phyloP scores from a whole-genome alignment of 139 green algal genomes.

The Coelastrella sp. region DNA sequence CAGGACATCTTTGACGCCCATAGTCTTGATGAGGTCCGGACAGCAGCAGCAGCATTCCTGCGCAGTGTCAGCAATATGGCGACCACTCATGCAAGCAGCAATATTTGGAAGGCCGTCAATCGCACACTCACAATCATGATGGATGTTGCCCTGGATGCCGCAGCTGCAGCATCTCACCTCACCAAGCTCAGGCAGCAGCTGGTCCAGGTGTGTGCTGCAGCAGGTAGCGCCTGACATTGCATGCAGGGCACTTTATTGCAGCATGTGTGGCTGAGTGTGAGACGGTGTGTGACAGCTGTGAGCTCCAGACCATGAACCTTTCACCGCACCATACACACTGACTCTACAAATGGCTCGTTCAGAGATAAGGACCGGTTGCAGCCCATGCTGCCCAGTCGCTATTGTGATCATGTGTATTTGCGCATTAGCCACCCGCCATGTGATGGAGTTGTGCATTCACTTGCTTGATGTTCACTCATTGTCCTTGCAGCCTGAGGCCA shows the following conservation, averaged over 20 bases:
- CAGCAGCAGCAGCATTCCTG: conserved; percentile 42
- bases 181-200: conserved; percentile 4
- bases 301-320: too few relatives aligned
- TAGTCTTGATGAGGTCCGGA: conserved; percentile 52
- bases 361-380: too few relatives aligned
- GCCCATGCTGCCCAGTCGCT: too few relatives aligned
- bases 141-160: conserved; percentile 1
- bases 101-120: conserved; percentile 1
- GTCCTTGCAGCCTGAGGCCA: not conserved
- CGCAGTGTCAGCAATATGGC: conserved; percentile 36
- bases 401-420: too few relatives aligned
- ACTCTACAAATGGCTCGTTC: too few relatives aligned
- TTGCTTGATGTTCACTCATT: not conserved
- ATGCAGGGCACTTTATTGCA: not conserved
- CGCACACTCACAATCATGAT: not conserved
- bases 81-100: not conserved
- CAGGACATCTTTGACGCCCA: not conserved
- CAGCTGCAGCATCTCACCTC: not conserved
- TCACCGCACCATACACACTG: too few relatives aligned
- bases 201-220: conserved; percentile 13
- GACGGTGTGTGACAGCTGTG: too few relatives aligned
- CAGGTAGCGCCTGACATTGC: not conserved
- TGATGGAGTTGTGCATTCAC: too few relatives aligned
- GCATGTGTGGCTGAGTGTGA: not conserved
- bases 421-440: too few relatives aligned